Conservation (phyloP, 805 yeast genomes). For the Yarrowia bubula region DNA sequence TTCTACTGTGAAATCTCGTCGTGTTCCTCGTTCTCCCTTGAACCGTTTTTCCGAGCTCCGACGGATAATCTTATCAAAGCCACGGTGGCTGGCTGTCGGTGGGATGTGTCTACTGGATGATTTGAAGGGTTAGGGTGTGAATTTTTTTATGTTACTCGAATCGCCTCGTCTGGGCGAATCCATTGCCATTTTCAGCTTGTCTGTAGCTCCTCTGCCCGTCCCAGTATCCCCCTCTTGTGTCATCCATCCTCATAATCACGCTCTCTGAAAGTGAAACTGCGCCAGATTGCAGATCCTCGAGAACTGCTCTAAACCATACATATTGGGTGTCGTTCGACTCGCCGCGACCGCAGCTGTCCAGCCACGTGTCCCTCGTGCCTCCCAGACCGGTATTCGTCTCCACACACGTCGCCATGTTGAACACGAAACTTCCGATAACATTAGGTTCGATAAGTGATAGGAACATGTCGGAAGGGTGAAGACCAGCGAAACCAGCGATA, state of each 20-base stretch:
- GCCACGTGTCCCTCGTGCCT: not conserved
- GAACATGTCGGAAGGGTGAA: not conserved
- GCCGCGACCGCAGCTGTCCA: not conserved
- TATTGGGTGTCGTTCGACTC: not conserved
- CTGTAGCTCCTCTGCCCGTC: not conserved
- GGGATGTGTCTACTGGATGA: not conserved
- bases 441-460: not conserved
- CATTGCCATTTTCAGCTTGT: not conserved
- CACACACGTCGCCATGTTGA: not conserved
- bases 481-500: no score
- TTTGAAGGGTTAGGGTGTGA: not conserved
- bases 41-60: constrained; percentile 8
- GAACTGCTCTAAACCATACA: not conserved
- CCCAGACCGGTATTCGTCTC: not conserved
- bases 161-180: not conserved
- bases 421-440: not conserved
- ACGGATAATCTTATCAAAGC: constrained; percentile 20
- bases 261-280: not conserved
- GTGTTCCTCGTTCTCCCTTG: not conserved
- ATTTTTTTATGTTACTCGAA: not conserved
- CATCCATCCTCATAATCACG: constrained; percentile 2
- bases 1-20: no score
- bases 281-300: not conserved
- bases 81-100: not conserved
- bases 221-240: not conserved